These are phyloP conservation scores for Eucalyptus dawsonii DNA, from an alignment of 345 rosid genomes.

Conservation along the genomic window DNA sequence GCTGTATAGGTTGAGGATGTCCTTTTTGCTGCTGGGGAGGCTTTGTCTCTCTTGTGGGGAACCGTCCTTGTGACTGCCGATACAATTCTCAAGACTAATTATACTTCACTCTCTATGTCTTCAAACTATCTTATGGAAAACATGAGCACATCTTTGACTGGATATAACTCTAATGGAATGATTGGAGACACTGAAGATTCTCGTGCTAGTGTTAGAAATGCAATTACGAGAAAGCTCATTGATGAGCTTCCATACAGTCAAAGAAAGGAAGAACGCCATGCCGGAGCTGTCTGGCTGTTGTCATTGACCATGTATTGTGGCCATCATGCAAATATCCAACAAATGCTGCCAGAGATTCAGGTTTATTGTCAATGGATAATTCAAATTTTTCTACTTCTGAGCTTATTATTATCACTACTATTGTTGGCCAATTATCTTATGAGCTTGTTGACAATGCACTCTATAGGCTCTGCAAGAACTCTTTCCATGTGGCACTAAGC, in stretches of 20 bases:
- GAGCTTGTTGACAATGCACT: background rate
- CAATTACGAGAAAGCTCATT: constrained; percentile 59
- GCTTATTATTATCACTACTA: background rate
- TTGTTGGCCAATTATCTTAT: background rate
- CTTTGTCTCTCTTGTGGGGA: constrained; percentile 87
- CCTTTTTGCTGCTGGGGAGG: constrained; percentile 93
- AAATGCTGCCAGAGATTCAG: constrained; percentile 90
- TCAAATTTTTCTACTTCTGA: background rate
- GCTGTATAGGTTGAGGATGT: constrained; percentile 77
- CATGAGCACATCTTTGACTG: constrained; percentile 36
- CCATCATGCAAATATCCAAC: constrained; percentile 58
- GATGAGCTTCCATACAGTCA: constrained; percentile 68
- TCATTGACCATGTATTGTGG: constrained; percentile 89
- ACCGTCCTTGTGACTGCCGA: constrained; percentile 75
- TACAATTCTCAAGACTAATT: constrained; percentile 71
- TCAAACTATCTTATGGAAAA: constrained; percentile 83
- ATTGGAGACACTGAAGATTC: constrained; percentile 29
- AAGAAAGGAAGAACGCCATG: constrained; percentile 90
- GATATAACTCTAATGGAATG: constrained; percentile 16
- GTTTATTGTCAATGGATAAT: constrained; percentile 3
- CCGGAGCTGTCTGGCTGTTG: constrained; percentile 88
- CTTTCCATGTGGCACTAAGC: background rate
- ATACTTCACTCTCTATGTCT: constrained; percentile 69
- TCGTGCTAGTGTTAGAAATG: constrained; percentile 40
- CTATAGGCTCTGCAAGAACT: background rate